phyloP scores from a whole-genome alignment of 495 filamentous ascomycete genomes.

The Penicillium daleae region DNA sequence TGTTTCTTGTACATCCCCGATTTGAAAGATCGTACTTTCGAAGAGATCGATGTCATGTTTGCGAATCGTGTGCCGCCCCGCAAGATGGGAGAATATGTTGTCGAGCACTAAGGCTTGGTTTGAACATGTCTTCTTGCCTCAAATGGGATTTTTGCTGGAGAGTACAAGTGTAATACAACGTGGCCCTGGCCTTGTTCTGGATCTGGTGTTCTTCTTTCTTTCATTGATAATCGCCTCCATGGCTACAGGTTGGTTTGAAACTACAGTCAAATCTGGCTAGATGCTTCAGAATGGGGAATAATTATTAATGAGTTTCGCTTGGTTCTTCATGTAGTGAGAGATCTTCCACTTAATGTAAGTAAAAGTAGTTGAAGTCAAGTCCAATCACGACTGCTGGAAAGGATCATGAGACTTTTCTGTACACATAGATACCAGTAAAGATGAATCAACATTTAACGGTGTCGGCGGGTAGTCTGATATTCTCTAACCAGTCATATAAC shows the following conservation, averaged over 20 bases:
- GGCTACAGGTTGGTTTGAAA: background rate
- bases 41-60: slow-evolving; percentile 1
- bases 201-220: background rate
- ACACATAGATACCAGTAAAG: background rate
- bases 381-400: background rate
- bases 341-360: background rate
- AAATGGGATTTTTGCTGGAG: background rate
- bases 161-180: background rate
- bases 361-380: background rate
- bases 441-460: background rate
- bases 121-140: too few relatives aligned
- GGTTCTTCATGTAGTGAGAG: background rate
- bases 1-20: background rate
- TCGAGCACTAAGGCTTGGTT: background rate
- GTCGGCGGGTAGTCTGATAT: too few relatives aligned
- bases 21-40: background rate
- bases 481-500: too few relatives aligned
- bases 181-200: background rate
- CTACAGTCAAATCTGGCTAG: background rate
- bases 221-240: background rate
- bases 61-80: background rate
- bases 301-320: background rate
- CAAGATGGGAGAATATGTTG: background rate
- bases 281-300: background rate
- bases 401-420: background rate